Base-by-base conservation (phyloP, 768 basidiomycete species). In the Phylloporus sp. region DNA sequence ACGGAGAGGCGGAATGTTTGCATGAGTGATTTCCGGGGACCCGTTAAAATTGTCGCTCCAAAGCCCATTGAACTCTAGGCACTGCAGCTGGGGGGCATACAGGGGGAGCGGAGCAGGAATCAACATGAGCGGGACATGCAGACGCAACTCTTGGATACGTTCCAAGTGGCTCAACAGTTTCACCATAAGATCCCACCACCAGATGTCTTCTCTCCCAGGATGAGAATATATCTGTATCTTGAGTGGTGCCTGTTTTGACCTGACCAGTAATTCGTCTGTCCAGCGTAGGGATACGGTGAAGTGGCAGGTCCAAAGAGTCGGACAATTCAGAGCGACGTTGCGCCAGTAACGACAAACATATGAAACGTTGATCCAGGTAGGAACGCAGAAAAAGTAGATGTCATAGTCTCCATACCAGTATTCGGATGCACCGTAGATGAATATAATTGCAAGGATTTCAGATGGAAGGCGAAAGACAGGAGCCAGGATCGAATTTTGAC, bases 161-260 rank as follows among this genome's bases (percentile, higher is more conserved):
- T 34, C 20, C 8, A 13, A 4, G 12, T 45, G 20, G 2, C 4
- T 11, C 29, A 34, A 10, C 13, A 45, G 3, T 23, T 24, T 34
- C 13, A 16, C 1, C 23, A 34, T 23, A 22, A 45, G 5, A 12
- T 7, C 13, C 13, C 18, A 22, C 44, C 44, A 32, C 15, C 18
- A 7, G 22, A 0, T 24, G 8, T 20, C 20, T 18, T 20, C 18
- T 38, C 9, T 18, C 2, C 20, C 36, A 15, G 15, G 32, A 15
- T 16, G 31, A 20, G 9, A 38, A 18, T 20, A 1, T 16, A 45
- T 32, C 13, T 31, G 15, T 31, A 59, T 29, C 23, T 38, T 45
- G 10, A 61, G 32, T n/a, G 68, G 59, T 9, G 72, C 72, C 59
- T 65, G 69, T 46, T 74, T 76, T 0, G 76, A 79, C 8, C 77